Percentiles rank a stretch among this genome's conserved stretches.
These are phyloP conservation scores for Quercus wislizeni DNA, from an alignment of 306 rosid genomes.

Conservation along the genomic window DNA sequence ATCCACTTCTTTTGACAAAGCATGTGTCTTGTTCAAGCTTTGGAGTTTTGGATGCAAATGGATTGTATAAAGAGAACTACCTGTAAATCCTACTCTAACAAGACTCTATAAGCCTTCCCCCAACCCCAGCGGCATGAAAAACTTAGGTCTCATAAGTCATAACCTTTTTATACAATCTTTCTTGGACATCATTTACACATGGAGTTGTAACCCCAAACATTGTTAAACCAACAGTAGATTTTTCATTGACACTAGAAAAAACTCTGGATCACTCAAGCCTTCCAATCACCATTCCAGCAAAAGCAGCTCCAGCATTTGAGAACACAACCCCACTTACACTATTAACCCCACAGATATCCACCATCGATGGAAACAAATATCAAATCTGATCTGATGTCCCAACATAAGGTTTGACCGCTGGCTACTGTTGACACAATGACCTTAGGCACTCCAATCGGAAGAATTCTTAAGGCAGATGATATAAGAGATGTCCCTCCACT, in stretches of 20 bases:
- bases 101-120: conserved; percentile 92
- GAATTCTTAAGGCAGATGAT: no score
- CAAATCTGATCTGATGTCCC: conserved; percentile 63
- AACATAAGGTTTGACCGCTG: conserved; percentile 27
- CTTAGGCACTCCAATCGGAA: no score
- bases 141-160: conserved; percentile 52
- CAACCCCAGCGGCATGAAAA: conserved; percentile 94
- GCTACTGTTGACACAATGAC: no score
- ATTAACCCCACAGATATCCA: conserved; percentile 76
- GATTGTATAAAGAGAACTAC: conserved; percentile 26
- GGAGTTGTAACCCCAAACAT: conserved; percentile 93
- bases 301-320: conserved; percentile 80
- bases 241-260: conserved; percentile 29
- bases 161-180: conserved; percentile 68
- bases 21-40: not conserved
- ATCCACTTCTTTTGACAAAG: not conserved
- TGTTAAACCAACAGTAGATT: conserved; percentile 70
- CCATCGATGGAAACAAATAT: conserved; percentile 68
- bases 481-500: no score
- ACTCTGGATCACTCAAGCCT: conserved; percentile 41
- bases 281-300: conserved; percentile 85
- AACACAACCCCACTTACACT: conserved; percentile 68
- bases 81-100: conserved; percentile 82
- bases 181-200: conserved; percentile 65
- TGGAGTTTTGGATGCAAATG: conserved; percentile 1